Conservation (phyloP, 805 yeast species). For the Ogataea kodamae region DNA sequence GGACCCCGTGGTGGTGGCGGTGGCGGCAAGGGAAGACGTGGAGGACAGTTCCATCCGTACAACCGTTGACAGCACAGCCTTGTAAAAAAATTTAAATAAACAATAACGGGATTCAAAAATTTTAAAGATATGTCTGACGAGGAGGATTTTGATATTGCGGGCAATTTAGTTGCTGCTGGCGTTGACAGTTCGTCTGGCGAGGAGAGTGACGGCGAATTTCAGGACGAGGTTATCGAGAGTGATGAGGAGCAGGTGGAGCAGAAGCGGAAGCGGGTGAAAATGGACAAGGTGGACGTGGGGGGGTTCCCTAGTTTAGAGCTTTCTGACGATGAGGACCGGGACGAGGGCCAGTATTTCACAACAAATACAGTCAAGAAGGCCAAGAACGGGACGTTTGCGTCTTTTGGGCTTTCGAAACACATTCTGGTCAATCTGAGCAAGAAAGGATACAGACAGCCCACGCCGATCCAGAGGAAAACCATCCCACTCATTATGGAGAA, state of each 20-base stretch:
- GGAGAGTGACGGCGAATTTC: constrained; percentile 35
- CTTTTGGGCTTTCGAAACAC: constrained; percentile 80
- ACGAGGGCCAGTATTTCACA: constrained; percentile 43
- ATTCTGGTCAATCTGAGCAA: constrained; percentile 65
- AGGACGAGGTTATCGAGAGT: constrained; percentile 51
- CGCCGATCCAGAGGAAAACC: constrained; percentile 96
- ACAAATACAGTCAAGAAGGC: constrained; percentile 45
- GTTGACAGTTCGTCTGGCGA: constrained; percentile 19
- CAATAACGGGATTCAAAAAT: too few species aligned
- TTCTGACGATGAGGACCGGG: constrained; percentile 40
- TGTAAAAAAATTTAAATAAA: constrained; percentile 6
- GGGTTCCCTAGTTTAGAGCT: constrained; percentile 42
- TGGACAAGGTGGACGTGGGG: constrained; percentile 25
- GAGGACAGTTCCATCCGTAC: constrained; percentile 33
- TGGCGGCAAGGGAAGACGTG: constrained; percentile 10
- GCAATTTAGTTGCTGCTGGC: constrained; percentile 48
- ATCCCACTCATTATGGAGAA: constrained; percentile 84
- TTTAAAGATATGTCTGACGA: constrained; percentile 28
- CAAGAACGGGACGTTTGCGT: constrained; percentile 79
- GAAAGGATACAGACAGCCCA: constrained; percentile 92
- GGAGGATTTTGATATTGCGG: constrained; percentile 62
- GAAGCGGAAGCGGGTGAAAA: constrained; percentile 27
- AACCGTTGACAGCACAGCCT: constrained; percentile 18
- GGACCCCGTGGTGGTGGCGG: constrained; percentile 7
- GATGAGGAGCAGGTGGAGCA: constrained; percentile 51